phyloP scores from a whole-genome alignment of 192 early-diverging fungal genomes.

The Entomortierella beljakovae region DNA sequence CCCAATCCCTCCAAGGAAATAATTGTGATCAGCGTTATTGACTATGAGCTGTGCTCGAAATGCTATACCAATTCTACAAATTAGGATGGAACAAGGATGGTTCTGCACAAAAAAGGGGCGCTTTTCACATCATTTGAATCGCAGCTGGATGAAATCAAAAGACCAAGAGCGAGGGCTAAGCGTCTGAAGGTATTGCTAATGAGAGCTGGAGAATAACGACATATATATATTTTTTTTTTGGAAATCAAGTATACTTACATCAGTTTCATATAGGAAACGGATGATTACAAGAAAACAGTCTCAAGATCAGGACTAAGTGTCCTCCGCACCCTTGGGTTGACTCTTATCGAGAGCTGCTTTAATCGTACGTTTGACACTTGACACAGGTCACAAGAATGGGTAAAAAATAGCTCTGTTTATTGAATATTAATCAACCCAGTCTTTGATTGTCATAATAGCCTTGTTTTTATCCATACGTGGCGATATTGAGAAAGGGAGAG shows the following conservation, averaged over 20 bases:
- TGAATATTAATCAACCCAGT: too few species aligned
- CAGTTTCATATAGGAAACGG: constrained; percentile 23
- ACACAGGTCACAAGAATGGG: too few species aligned
- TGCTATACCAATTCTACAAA: neutral
- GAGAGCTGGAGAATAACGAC: neutral
- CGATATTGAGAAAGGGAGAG: constrained; percentile 55
- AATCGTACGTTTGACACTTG: constrained; percentile 48
- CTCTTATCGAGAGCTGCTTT: constrained; percentile 57
- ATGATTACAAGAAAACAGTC: constrained; percentile 38
- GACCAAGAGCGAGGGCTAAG: constrained; percentile 36
- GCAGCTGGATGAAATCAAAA: constrained; percentile 52
- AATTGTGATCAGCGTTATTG: too few species aligned
- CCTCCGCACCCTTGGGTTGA: constrained; percentile 34
- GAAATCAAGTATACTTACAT: neutral
- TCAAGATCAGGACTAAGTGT: constrained; percentile 14
- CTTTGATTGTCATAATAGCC: too few species aligned
- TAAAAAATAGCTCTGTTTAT: too few species aligned
- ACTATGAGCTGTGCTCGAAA: too few species aligned
- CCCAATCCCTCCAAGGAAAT: too few species aligned
- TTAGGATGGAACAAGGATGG: constrained; percentile 54
- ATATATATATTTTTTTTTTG: neutral
- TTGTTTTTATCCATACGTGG: constrained; percentile 51
- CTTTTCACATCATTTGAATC: constrained; percentile 43
- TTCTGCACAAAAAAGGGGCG: constrained; percentile 56
- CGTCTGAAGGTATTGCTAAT: constrained; percentile 41